Evolutionary conservation across 768 basidiomycete species (phyloP), one percentile per base, ranked within the genome.

Genomic region (Erythrobasidium yunnanense): DNA sequence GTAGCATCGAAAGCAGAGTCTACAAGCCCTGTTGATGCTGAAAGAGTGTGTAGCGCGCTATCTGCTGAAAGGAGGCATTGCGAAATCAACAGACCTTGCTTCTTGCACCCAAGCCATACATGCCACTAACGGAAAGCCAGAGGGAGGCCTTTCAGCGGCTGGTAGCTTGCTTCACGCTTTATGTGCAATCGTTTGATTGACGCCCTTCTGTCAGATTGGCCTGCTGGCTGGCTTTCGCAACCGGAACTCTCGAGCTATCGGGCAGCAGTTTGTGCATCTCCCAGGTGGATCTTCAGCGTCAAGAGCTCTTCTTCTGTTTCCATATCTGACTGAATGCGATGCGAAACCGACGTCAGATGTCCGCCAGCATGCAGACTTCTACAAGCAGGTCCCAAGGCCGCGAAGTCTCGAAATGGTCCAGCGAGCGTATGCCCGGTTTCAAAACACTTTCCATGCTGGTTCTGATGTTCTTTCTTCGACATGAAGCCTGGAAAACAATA

Each of bases 391-490:
- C 46, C 11, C 29, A n/a, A n/a, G 22, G 5, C 60, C 42, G 30
- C 20, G 60, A 18, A 27, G 46, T 17, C 60, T 63, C n/a, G 49
- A 63, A 29, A 63, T 63, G 60, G 60, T 63, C 22, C 4, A 22
- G 27, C 32, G 42, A 49, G 60, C 46, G 60, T 63, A 32, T 32
- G 60, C 49, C 23, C 47, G 38, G n/a, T 27, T 4, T 3, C 47
- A 49, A 22, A 55, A 30, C 8, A 29, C 29, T 13, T 8, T 18
- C 11, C 6, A 32, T 15, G 7, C 15, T 8, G 25, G 34, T 55
- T 8, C 38, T 49, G 58, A 46, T 25, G 22, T n/a, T 33, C 47
- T 5, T 32, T 22, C 7, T 11, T 7, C 25, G 11, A 25, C 49
- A 32, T 8, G 20, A 25, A 63, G 60, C 30, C 45, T 63, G 4